These are phyloP conservation scores for Pterocarpus santalinus DNA, from an alignment of 306 rosid genomes.

Conservation along the genomic window DNA sequence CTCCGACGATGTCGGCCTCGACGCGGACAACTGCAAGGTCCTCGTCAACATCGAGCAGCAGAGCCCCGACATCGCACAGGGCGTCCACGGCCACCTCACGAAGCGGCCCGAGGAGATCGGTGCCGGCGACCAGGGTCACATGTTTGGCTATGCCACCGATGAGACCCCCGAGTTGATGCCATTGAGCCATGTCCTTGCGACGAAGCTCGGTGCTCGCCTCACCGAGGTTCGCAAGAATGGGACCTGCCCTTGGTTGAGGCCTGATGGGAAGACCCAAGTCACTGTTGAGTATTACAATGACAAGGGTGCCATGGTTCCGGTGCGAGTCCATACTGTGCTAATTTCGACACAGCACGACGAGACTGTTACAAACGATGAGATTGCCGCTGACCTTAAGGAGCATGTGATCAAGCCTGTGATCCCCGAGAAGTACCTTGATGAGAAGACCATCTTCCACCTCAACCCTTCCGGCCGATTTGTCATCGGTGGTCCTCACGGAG, in stretches of 20 bases:
- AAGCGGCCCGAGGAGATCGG: slow-evolving; percentile 58
- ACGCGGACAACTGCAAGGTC: slow-evolving; percentile 59
- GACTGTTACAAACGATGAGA: slow-evolving; percentile 59
- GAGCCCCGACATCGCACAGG: slow-evolving; percentile 61
- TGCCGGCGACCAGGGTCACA: slow-evolving; percentile 61
- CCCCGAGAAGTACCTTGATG: slow-evolving; percentile 61
- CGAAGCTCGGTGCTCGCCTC: slow-evolving; percentile 57
- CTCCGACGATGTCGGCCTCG: slow-evolving; percentile 60
- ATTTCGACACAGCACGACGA: slow-evolving; percentile 62
- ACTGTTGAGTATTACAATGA: slow-evolving; percentile 60
- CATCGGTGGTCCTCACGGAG: slow-evolving; percentile 63
- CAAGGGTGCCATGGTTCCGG: slow-evolving; percentile 59
- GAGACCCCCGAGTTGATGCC: slow-evolving; percentile 61
- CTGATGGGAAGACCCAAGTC: slow-evolving; percentile 62
- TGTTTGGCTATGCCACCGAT: slow-evolving; percentile 60
- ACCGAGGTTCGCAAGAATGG: slow-evolving; percentile 59
- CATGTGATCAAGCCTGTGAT: slow-evolving; percentile 62
- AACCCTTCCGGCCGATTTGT: slow-evolving; percentile 62
- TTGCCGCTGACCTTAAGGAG: slow-evolving; percentile 57
- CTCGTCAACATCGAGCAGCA: slow-evolving; percentile 60
- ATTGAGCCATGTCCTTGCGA: slow-evolving; percentile 60
- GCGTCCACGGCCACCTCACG: slow-evolving; percentile 56
- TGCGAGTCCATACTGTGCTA: slow-evolving; percentile 56
- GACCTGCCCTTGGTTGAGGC: slow-evolving; percentile 60
- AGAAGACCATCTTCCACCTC: slow-evolving; percentile 57